Evolutionary conservation across 305 asterid species (phyloP).

Genomic region (Solanum hybrid): DNA sequence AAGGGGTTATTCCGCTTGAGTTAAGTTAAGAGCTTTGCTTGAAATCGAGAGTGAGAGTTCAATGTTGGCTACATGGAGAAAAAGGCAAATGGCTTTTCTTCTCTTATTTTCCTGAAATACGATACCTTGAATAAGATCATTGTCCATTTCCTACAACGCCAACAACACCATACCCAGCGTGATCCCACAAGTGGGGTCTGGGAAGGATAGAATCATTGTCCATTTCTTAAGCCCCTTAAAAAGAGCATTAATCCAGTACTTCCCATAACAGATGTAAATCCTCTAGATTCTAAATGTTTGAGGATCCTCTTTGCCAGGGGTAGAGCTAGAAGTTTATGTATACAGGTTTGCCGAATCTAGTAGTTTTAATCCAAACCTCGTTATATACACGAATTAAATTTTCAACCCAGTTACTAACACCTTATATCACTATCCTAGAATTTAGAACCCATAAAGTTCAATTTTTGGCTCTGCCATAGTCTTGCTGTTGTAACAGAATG

Average conservation of each 20-base stretch:
- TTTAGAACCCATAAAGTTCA: neutral
- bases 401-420: neutral
- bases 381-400: neutral
- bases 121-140: neutral
- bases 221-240: neutral
- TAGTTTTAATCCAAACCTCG: neutral
- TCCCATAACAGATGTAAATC: neutral
- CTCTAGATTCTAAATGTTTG: neutral
- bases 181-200: neutral
- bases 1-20: neutral
- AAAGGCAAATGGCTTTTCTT: neutral
- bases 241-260: neutral
- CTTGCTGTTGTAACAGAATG: neutral
- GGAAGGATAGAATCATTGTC: neutral
- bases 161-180: neutral
- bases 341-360: neutral
- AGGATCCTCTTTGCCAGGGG: neutral
- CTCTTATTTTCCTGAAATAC: neutral
- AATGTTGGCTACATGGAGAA: neutral
- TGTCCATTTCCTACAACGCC: neutral
- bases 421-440: neutral
- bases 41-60: neutral
- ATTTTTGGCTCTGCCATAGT: neutral
- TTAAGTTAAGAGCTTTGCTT: neutral
- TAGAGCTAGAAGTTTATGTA: neutral